Base-by-base conservation (phyloP, 225 moss, liverwort and hornwort genomes). In the Thuidium tamariscinum region DNA sequence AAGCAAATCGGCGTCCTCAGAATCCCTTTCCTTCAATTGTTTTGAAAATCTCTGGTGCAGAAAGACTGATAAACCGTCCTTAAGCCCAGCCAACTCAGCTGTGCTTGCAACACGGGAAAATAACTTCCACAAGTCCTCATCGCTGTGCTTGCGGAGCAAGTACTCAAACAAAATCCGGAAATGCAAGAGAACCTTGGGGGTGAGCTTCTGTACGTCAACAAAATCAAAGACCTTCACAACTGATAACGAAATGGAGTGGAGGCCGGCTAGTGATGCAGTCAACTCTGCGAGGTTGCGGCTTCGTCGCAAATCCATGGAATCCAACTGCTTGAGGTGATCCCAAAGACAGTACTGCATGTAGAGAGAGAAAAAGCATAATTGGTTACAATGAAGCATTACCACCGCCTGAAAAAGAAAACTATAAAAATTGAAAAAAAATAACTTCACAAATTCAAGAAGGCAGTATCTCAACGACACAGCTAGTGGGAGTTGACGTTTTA, bases 311-410 rank as follows among this genome's bases (percentile, higher is more conserved):
- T 96, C 96, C 97, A 99, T 96, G 13, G 87, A 72, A 56, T 96
- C 92, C 85, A 99, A 83, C 90, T 97, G 97, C 93, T 99, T 99
- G 76, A 96, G 94, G 51, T 99, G 99, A 89, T 99, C 99, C 99
- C 99, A 99, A 15, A 97, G 88, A 63, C 96, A 96, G 77, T 97
- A 99, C 99, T 99, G 95, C 88, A 59, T 39, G 67, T 6, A 55
- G n/a, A 78, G 37, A 74, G 67, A 52, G 27, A 30, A 57, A 32
- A 49, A 13, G 13, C 21, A 30, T 23, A 52, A 48, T 77, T 49
- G 64, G 80, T 66, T 29, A 52, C 12, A 37, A 64, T 6, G 61
- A 29, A 39, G 16, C 16, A 79, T 10, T 42, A 12, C 49, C 75
- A 59, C 20, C 5, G 0, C 16, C n/a, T 4, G 0, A 23, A 44